Evolutionary conservation across 495 filamentous ascomycete species (phyloP).

Genomic region (Neurospora sp.): DNA sequence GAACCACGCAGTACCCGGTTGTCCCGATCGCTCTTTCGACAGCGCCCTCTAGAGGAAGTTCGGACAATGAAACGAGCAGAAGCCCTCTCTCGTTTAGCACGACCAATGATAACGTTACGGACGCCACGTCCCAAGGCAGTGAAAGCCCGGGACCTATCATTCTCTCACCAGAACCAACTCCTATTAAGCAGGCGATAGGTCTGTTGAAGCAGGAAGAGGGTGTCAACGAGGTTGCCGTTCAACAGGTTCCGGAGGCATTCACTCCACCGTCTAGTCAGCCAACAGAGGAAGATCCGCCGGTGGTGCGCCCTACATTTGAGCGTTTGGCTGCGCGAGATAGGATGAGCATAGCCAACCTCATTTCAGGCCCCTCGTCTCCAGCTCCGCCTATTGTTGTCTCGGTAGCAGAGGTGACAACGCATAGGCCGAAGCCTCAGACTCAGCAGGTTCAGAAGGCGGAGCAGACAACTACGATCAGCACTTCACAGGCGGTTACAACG

Average conservation of each 20-base stretch:
- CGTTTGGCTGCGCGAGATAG: background rate
- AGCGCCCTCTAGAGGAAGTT: constrained; percentile 17
- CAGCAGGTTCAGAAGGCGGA: background rate
- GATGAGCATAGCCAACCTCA: background rate
- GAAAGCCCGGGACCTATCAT: constrained; percentile 25
- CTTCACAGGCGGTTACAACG: background rate
- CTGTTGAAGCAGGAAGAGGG: constrained; percentile 23
- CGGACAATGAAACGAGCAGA: constrained; percentile 4
- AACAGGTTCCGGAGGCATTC: constrained; percentile 7
- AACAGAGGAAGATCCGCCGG: background rate
- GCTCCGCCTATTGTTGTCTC: background rate
- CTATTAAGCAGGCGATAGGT: constrained; percentile 16
- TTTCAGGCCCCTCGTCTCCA: background rate
- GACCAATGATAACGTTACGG: constrained; percentile 23
- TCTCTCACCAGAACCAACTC: constrained; percentile 30
- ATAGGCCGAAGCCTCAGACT: background rate
- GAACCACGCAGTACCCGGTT: constrained; percentile 25
- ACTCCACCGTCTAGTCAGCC: background rate
- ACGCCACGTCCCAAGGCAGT: constrained; percentile 31
- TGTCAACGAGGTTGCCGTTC: constrained; percentile 1
- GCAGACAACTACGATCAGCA: background rate
- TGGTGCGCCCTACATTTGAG: constrained; percentile 10
- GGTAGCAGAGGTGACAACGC: background rate
- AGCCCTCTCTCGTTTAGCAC: constrained; percentile 17
- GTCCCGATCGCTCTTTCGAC: constrained; percentile 14